phyloP scores from a whole-genome alignment of 176 grass and related monocot genomes.

The Musa schizocarpa region DNA sequence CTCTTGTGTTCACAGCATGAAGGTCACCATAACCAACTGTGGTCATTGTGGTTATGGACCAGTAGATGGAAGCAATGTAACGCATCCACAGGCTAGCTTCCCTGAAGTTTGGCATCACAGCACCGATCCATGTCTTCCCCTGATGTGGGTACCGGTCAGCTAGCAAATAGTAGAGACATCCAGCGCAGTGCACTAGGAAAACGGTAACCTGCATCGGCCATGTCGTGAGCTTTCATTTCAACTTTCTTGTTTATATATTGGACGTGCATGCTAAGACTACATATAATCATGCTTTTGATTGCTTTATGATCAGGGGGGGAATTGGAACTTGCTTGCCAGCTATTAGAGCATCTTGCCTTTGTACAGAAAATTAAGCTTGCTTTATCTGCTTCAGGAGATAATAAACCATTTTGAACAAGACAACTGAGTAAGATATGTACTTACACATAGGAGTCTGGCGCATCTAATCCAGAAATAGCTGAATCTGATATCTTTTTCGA shows the following conservation, averaged over 20 bases:
- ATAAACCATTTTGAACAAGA: not conserved
- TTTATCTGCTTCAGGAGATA: not conserved
- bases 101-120: slow-evolving; percentile 71
- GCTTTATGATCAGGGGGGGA: too few relatives aligned
- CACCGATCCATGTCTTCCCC: slow-evolving; percentile 90
- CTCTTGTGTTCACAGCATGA: slow-evolving; percentile 74
- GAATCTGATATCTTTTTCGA: slow-evolving; percentile 97
- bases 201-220: slow-evolving; percentile 52
- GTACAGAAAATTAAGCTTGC: not conserved
- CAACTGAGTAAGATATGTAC: not conserved
- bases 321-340: too few relatives aligned
- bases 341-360: too few relatives aligned
- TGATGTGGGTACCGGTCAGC: slow-evolving; percentile 68
- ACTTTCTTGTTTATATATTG: not conserved
- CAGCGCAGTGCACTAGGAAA: slow-evolving; percentile 84
- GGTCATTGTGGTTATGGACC: slow-evolving; percentile 98
- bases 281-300: too few relatives aligned
- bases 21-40: slow-evolving; percentile 97
- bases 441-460: slow-evolving; percentile 31
- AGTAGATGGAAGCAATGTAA: slow-evolving; percentile 84
- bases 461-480: slow-evolving; percentile 96
- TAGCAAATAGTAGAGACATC: slow-evolving; percentile 82
- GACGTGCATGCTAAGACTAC: too few relatives aligned
- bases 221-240: not conserved
- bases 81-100: slow-evolving; percentile 66